A percentile compares a stretch with the other conserved stretches of the same genome.
Conservation (phyloP, 495 filamentous ascomycete genomes). For the Hypoxylon lienhwacheense region DNA sequence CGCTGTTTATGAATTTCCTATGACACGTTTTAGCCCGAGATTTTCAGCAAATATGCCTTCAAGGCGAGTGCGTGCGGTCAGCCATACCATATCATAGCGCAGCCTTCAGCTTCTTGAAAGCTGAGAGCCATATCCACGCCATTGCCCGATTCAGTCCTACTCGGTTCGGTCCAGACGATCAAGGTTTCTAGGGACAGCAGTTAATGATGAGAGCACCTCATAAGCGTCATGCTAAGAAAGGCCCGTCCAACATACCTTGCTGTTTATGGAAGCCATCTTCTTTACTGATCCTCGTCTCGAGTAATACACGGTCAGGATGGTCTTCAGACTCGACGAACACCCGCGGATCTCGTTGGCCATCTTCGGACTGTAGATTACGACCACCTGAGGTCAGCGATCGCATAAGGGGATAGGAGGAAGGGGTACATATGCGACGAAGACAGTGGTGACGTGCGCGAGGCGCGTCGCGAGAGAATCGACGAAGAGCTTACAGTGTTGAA, state of each 20-base stretch:
- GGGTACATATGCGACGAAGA: slow-evolving; percentile 9
- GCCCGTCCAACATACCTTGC: slow-evolving; percentile 80
- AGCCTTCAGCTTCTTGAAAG: slow-evolving; percentile 97
- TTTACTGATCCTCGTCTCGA: slow-evolving; percentile 88
- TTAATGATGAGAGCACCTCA: slow-evolving; percentile 32
- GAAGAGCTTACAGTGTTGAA: slow-evolving; percentile 68
- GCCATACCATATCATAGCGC: slow-evolving; percentile 81
- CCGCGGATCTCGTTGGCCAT: slow-evolving; percentile 69
- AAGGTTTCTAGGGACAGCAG: slow-evolving; percentile 70
- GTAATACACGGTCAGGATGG: slow-evolving; percentile 73
- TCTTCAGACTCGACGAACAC: slow-evolving; percentile 95
- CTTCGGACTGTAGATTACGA: slow-evolving; percentile 40
- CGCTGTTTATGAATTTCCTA: slow-evolving; percentile 88
- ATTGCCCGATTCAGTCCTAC: slow-evolving; percentile 82
- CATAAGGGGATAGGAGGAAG: not conserved
- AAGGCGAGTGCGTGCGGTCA: slow-evolving; percentile 22
- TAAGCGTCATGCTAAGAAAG: no score
- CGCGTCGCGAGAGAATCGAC: slow-evolving; percentile 15
- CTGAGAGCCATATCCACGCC: slow-evolving; percentile 96
- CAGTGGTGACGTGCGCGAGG: slow-evolving; percentile 5
- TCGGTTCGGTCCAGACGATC: slow-evolving; percentile 93
- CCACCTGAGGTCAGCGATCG: slow-evolving; percentile 13
- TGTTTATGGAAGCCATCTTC: slow-evolving; percentile 99
- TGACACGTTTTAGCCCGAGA: slow-evolving; percentile 18
- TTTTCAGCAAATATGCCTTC: not conserved